A percentile compares a stretch with the other conserved stretches of the same genome.
phyloP scores from a whole-genome alignment of 371 early-diverging fungal species.

The Haplosporangium sp. region DNA sequence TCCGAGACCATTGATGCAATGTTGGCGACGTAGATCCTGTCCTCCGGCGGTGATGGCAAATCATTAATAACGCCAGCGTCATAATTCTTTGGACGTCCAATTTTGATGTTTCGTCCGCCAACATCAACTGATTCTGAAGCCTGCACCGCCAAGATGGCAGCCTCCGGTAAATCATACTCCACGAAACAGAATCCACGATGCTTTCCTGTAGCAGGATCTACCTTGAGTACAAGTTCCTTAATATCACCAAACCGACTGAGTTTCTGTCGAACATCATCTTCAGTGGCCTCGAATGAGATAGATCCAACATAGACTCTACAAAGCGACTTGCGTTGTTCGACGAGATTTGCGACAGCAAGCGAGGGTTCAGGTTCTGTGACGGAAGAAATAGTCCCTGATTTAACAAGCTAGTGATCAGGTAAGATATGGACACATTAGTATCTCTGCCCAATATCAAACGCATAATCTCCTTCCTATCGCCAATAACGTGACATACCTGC shows the following conservation, averaged over 20 bases:
- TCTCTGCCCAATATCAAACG: not conserved
- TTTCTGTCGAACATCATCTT: slow-evolving; percentile 76
- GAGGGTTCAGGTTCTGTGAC: slow-evolving; percentile 44
- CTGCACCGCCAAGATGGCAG: slow-evolving; percentile 79
- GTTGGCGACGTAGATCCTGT: slow-evolving; percentile 64
- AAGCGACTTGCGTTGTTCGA: slow-evolving; percentile 59
- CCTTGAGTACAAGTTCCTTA: slow-evolving; percentile 76
- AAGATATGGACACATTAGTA: not conserved
- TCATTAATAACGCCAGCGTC: slow-evolving; percentile 53
- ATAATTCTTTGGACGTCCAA: slow-evolving; percentile 78
- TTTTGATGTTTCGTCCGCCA: slow-evolving; percentile 72
- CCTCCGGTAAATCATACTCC: slow-evolving; percentile 87
- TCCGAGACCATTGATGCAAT: slow-evolving; percentile 79
- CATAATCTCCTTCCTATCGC: not conserved
- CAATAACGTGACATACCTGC: slow-evolving; percentile 21
- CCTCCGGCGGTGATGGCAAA: slow-evolving; percentile 34
- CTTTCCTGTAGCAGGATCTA: slow-evolving; percentile 76
- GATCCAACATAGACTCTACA: slow-evolving; percentile 88
- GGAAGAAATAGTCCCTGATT: slow-evolving; percentile 31
- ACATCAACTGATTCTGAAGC: slow-evolving; percentile 63
- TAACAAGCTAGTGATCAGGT: slow-evolving; percentile 24
- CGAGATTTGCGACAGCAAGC: slow-evolving; percentile 41
- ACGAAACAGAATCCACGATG: slow-evolving; percentile 93
- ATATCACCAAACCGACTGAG: slow-evolving; percentile 83
- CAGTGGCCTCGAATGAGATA: slow-evolving; percentile 81